A percentile compares a stretch with the other conserved stretches of the same genome.
phyloP scores from a whole-genome alignment of 441 rosid genomes.

The Croton setiger region DNA sequence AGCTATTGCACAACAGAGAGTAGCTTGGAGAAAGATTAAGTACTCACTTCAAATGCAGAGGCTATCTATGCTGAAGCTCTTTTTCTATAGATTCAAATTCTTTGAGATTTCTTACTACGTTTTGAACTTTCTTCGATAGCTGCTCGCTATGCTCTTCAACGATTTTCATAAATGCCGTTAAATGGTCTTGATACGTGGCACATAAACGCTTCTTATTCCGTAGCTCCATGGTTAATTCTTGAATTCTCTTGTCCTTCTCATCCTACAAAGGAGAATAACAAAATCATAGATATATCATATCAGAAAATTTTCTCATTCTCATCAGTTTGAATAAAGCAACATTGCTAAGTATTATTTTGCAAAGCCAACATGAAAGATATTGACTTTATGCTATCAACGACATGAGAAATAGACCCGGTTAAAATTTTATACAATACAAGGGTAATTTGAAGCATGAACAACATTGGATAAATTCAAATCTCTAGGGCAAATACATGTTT shows the following conservation, averaged over 20 bases:
- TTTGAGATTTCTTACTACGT: slow-evolving; percentile 55
- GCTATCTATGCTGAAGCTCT: slow-evolving; percentile 43
- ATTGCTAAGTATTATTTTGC: neutral
- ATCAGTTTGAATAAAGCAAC: neutral
- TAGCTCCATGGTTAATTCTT: slow-evolving; percentile 70
- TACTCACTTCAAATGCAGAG: slow-evolving; percentile 16
- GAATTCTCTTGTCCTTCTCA: slow-evolving; percentile 81
- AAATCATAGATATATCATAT: slow-evolving; percentile 12
- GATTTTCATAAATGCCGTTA: slow-evolving; percentile 62
- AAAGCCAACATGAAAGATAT: neutral
- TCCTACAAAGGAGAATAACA: slow-evolving; percentile 37
- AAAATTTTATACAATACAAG: neutral
- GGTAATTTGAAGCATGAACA: too few species aligned
- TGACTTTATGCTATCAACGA: neutral
- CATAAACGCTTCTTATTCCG: slow-evolving; percentile 78
- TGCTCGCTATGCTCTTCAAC: slow-evolving; percentile 62
- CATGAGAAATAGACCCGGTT: neutral
- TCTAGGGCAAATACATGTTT: neutral
- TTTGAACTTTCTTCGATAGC: slow-evolving; percentile 61
- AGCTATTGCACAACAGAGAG: slow-evolving; percentile 4
- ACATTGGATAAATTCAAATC: neutral
- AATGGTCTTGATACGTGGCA: slow-evolving; percentile 72
- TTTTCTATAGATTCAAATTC: slow-evolving; percentile 58
- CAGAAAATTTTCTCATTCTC: neutral
- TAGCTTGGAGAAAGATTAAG: slow-evolving; percentile 1